These are phyloP conservation scores for Sphenostylis stenocarpa DNA, from an alignment of 306 rosid genomes.

Conservation along the genomic window DNA sequence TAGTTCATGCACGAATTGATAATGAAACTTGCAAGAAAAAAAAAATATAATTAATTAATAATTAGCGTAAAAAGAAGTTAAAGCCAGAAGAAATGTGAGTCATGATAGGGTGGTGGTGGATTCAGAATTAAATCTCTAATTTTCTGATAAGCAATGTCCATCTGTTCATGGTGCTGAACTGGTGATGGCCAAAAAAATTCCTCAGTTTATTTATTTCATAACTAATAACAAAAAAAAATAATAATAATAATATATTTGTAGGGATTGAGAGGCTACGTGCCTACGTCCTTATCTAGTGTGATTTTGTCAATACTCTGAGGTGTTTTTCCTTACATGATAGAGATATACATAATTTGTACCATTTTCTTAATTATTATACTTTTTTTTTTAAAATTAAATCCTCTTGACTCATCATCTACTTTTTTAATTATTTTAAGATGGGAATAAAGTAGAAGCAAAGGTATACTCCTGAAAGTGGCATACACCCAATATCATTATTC, in stretches of 20 bases:
- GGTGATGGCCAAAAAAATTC: background rate
- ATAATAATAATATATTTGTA: background rate
- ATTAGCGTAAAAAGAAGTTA: background rate
- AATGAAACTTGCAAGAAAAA: background rate
- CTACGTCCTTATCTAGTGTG: background rate
- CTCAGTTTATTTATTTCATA: background rate
- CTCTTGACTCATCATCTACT: background rate
- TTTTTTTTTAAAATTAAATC: background rate
- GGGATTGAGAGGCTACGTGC: background rate
- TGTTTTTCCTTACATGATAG: background rate
- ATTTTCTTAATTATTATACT: background rate
- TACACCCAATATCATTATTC: background rate
- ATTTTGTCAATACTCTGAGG: background rate
- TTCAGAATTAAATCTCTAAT: background rate
- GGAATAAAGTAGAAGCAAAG: background rate
- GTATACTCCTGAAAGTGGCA: background rate
- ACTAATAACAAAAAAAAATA: background rate
- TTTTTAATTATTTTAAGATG: background rate
- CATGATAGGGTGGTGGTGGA: background rate
- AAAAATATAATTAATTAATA: background rate
- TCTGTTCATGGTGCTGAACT: background rate
- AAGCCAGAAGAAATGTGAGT: background rate
- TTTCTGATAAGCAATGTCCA: background rate
- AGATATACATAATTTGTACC: no score
- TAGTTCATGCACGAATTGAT: constrained; percentile 30